Base-by-base conservation (phyloP, 441 rosid genomes). In the Lepidium campestre region DNA sequence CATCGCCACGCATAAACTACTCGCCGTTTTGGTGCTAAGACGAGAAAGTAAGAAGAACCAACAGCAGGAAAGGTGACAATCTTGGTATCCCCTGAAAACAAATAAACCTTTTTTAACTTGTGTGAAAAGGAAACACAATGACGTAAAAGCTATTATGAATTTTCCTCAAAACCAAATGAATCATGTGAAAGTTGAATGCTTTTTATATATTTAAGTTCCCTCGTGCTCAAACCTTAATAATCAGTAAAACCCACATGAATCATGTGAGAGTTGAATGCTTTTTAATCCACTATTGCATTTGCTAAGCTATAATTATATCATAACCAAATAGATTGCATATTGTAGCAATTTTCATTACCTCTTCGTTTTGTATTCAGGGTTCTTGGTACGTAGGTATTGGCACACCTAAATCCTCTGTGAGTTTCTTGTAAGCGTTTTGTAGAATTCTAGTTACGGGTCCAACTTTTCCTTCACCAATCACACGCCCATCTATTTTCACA, bases 401-500 rank as follows among this genome's bases (percentile, higher is more conserved):
- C 60, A 88, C 93, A 57, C 96, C 93, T 3, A 81, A 79, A 13
- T 75, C 79, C 42, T 81, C 84, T 7, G 90, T 88, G 27, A 86
- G 77, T 12, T 54, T 84, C 62, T 88, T 81, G 78, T 87, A 86
- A 37, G 77, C 86, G 5, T 71, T 75, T 77, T 92, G 96, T 48
- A 92, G 17, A 63, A 67, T 71, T 68, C 56, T 81, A 12, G 92
- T 89, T 29, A 89, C 77, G 1, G 79, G 85, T 18, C 95, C 93
- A 11, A 86, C 93, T 79, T 86, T 67, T 8, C 98, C 95, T 10
- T 87, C 78, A 3, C 98, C 93, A 32, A 87, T 52, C 50, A 81
- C 65, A 13, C 95, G 84, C n/a, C 90, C 90, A 67, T 92, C 91
- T 10, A 92, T 86, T 76, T 81, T 78, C 64, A 87, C 86, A 25